Evolutionary conservation across 345 rosid species (phyloP).

Genomic region (Zanthoxylum bungeanum): DNA sequence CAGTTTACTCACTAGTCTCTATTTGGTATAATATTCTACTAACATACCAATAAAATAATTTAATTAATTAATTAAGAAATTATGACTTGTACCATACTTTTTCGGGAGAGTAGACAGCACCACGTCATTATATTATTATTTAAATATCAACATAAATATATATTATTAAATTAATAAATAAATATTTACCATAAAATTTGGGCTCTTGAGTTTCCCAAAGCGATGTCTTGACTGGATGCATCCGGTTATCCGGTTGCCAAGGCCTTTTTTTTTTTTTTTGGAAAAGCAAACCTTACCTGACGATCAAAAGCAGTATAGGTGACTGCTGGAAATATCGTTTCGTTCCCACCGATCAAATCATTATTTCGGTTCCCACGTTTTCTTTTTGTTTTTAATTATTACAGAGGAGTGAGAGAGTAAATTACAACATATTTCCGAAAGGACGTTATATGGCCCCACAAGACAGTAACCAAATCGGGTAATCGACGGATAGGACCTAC

Average conservation of each 20-base stretch:
- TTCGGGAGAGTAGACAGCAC: no score
- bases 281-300: constrained; percentile 48
- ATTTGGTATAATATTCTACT: constrained; percentile 33
- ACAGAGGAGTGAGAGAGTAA: background rate
- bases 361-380: constrained; percentile 52
- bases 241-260: constrained; percentile 37
- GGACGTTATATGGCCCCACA: constrained; percentile 29
- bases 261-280: no score
- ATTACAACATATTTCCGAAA: constrained; percentile 24
- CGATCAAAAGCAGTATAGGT: constrained; percentile 53
- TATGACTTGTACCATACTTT: constrained; percentile 12
- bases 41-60: constrained; percentile 10
- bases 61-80: constrained; percentile 5
- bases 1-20: constrained; percentile 35
- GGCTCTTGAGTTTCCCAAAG: constrained; percentile 32
- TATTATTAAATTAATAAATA: no score
- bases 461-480: background rate
- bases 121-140: no score
- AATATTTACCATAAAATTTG: constrained; percentile 15
- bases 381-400: no score
- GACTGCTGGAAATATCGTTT: constrained; percentile 50
- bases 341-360: constrained; percentile 58
- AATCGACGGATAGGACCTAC: constrained; percentile 34
- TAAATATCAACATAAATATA: no score
- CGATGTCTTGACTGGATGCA: constrained; percentile 52